Base-by-base conservation (phyloP, 768 basidiomycete genomes). In the Candolleomyces efflorescens region DNA sequence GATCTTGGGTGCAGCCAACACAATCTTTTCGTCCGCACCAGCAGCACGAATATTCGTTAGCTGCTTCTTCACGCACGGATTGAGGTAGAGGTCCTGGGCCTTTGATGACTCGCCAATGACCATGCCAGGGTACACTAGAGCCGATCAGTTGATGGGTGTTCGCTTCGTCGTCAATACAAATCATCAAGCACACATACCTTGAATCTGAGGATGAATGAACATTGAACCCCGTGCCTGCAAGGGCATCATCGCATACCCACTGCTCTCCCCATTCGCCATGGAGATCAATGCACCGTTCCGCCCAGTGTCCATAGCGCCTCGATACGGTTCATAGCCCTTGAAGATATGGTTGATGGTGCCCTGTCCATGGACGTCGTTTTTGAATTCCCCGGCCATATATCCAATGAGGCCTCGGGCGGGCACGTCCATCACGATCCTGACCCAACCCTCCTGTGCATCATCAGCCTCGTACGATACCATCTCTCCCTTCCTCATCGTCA, bases 271-370 rank as follows among this genome's bases (percentile, higher is more conserved):
- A 20, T 68, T 61, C 12, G 74, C 64, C 78, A 80, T 80, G 7
- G 78, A 77, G 38, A 81, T 78, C 38, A 81, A 62, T 44, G 78
- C 72, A 6, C 78, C 79, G 53, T 78, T 79, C 22, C 79, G 69
- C 1, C 78, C 78, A 2, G 79, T 80, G 55, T 79, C 78, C 32
- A 80, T 75, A 9, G 64, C 65, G 3, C 78, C 78, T 44, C 71
- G 74, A 65, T 65, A 78, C 0, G 75, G 71, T 52, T 77, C 74
- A 52, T 81, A 81, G 0, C 67, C 78, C 59, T 80, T 79, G 70
- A 81, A 81, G 17, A 78, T 79, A 56, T 81, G 79, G 59, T 79
- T 80, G 56, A 81, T 75, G n/a, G 78, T 78, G 49, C 79, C 78
- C 64, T 81, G 73, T 11, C 78, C 78, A 63, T 80, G 78, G 36